Base-by-base conservation (phyloP, 2,329 filamentous ascomycete species). In the Colletotrichum magnum region DNA sequence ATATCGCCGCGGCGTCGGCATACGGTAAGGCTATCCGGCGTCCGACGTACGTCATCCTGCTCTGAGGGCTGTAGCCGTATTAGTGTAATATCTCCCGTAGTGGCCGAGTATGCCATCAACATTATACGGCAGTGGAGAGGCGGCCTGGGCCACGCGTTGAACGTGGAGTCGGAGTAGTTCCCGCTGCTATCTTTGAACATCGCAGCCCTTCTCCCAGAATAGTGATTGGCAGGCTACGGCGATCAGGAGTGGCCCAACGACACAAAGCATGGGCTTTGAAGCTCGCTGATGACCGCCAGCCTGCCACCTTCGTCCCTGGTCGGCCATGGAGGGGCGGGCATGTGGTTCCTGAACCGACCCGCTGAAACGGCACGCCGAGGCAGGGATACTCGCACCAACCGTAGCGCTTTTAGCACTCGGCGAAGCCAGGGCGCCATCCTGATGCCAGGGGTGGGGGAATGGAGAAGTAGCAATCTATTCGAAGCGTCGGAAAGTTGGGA, bases 401-500 rank as follows among this genome's bases (percentile, higher is more conserved):
- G 48, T 68, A 64, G 64, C 64, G 64, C 48, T 68, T 32, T 48
- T 12, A 21, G 28, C 18, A 26, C 50, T 47, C 36, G 45, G 26
- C 51, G 39, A 47, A 59, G 43, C 51, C 51, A 43, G 24, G 57
- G 58, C 47, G 54, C 52, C 63, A 52, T 63, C 45, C 26, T 50
- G 24, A 58, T 16, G 51, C 45, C 28, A 58, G 28, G 57, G 64
- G 48, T 58, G 50, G 26, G 57, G 56, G 52, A 45, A 64, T 66
- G 48, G 54, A 67, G 66, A 66, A 51, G 41, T 7, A 61, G 48
- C 48, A 71, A 70, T 71, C 16, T 70, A 71, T 58, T 58, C 58
- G 69, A 71, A 58, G 69, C 69, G 52, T 67, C 63, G 24, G 61
- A 70, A 70, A 70, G 61, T 58, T 71, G 58, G 62, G 67, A 71